Evolutionary conservation across 2,329 filamentous ascomycete genomes (phyloP), one percentile per base, ranked within the genome.

Genomic region (Aspergillus pseudonomiae): DNA sequence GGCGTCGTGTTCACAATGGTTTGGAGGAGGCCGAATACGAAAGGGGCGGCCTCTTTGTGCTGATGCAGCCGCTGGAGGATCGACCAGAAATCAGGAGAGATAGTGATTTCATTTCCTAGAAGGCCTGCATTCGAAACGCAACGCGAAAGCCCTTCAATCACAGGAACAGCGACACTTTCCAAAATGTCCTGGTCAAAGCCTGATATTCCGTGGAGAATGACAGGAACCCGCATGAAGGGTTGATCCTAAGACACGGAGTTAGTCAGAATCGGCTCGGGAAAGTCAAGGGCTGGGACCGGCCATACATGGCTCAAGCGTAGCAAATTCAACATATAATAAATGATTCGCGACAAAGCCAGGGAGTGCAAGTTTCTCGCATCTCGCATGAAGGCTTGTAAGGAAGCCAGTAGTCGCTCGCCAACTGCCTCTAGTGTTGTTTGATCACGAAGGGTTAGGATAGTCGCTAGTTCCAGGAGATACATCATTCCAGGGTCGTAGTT

Each of bases 41-140:
- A 84, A 0, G 89, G 84, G 2, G 93, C 91, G 30, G 91, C 89
- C 59, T 92, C 89, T 3, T 87, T 80, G 65, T 90, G 86, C 28
- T 84, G 83, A 54, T 92, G 88, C 21, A 99, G 82, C 36, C 88
- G 86, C 65, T 93, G 89, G 59, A 99, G 83, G 16, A 97, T 91
- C 6, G 91, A 90, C 95, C 95, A 99, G 77, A 99, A 98, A 74
- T 99, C 95, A 0, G 95, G 95, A 21, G 94, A 98, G 16, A 92
- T 94, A 79, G 96, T 96, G 69, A 98, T 91, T 79, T 98, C 94
- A 69, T 92, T 97, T 62, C 92, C 89, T 32, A 99, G 82, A 14
- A 91, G 88, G 30, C 89, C 89, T 0, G 92, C 88, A 64, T 91
- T 88, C 58, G 90, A 88, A 68, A 97, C 91, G 71, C 94, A 97